Base-by-base conservation (phyloP, 2,329 filamentous ascomycete genomes). In the Alternaria burnsii region DNA sequence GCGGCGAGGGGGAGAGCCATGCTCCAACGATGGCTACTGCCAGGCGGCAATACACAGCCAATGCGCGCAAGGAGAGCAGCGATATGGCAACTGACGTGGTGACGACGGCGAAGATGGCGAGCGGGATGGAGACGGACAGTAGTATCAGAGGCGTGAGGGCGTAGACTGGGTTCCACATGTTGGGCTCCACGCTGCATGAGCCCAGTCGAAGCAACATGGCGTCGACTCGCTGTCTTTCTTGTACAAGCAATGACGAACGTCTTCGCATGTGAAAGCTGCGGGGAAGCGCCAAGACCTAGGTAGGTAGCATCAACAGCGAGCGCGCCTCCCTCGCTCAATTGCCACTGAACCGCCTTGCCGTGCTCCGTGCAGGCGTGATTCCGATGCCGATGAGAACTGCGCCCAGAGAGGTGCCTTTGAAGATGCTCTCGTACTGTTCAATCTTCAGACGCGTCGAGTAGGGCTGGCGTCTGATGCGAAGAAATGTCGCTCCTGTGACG, bases 21-120 rank as follows among this genome's bases (percentile, higher is more conserved):
- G 74, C 74, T 55, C 77, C 75, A 6, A 80, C 34, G 22, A 82
- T 68, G 10, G 81, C 80, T 42, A 78, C 54, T 24, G 73, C 72
- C 9, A 82, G 75, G 59, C 82, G 79, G 59, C 77, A 67, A 64
- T 82, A 82, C 28, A 82, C 78, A 44, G 80, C 67, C 3, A 75
- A 73, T 34, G 79, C 76, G 54, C 80, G 79, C 20, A 80, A 65
- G 22, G 78, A 68, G 16, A 82, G 75, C 28, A 79, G 70, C 42
- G 69, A 70, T 52, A 81, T 47, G 40, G 79, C 78, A 56, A 81
- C 65, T 32, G 72, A 67, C 12, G 79, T 81, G 20, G 80, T 82
- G 41, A 79, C 48, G 55, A 70, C 54, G 18, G 78, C 78, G 58
- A 81, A 75, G 61, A 78, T 51, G 51, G 76, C 74, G 44, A 81